Evolutionary conservation across 148 eudicot genomes (phyloP).

Genomic region (Camellia lanceoleosa): DNA sequence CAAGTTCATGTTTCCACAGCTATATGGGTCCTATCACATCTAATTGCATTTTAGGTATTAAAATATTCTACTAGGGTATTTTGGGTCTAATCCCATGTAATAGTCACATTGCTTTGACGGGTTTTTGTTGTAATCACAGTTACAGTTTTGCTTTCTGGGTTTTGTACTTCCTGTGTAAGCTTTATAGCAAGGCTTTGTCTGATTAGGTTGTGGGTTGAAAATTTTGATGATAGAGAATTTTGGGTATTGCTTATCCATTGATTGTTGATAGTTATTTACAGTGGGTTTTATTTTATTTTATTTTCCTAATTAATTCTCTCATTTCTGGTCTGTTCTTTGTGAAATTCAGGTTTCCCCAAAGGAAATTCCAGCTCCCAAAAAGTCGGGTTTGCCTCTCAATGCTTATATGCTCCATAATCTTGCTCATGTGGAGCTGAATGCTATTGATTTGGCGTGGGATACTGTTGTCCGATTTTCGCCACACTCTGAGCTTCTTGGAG

Average conservation of each 20-base stretch:
- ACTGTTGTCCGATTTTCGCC: conserved; percentile 95
- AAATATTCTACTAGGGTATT: not conserved
- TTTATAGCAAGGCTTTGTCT: not conserved
- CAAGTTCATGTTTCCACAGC: not conserved
- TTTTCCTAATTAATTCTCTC: not conserved
- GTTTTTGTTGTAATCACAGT: not conserved
- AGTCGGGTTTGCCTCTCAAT: conserved; percentile 83
- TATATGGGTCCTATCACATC: not conserved
- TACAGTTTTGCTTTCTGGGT: not conserved
- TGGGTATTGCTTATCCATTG: not conserved
- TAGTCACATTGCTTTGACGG: not conserved
- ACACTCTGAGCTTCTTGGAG: conserved; percentile 59
- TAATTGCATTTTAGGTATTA: not conserved
- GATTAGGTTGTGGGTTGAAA: not conserved
- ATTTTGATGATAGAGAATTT: not conserved
- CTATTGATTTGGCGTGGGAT: conserved; percentile 96
- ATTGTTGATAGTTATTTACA: not conserved
- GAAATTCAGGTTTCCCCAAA: conserved; percentile 66
- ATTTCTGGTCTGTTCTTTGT: conserved; percentile 8
- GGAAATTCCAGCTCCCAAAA: conserved; percentile 77
- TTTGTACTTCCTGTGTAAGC: not conserved
- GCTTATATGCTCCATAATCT: conserved; percentile 94
- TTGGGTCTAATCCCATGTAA: not conserved
- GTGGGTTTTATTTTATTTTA: not conserved
- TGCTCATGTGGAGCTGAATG: conserved; percentile 97